phyloP scores from a whole-genome alignment of 768 basidiomycete genomes.

The Hericium coralloides region DNA sequence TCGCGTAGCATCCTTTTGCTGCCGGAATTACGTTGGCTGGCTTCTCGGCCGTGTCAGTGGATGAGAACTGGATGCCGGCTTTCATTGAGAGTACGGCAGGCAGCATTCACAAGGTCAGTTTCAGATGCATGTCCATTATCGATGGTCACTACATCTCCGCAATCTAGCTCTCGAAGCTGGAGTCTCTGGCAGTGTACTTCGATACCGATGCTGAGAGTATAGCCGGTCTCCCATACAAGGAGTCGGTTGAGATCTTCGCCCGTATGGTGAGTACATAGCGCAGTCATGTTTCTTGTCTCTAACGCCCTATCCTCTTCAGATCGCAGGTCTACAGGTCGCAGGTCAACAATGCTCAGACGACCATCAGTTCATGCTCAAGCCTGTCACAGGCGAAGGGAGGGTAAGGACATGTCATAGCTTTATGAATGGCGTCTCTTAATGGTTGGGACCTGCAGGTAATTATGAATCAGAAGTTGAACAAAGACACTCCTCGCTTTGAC shows the following conservation, averaged over 20 bases:
- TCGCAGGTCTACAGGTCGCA: not conserved
- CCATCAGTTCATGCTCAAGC: conserved; percentile 93
- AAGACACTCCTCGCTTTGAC: conserved; percentile 76
- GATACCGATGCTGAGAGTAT: conserved; percentile 86
- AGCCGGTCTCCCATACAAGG: conserved; percentile 52
- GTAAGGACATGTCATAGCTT: conserved; percentile 31
- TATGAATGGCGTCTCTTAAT: not conserved
- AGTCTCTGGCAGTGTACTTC: conserved; percentile 88
- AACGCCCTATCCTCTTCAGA: not conserved
- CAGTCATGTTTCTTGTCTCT: not conserved
- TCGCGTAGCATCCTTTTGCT: conserved; percentile 83
- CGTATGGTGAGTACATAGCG: conserved; percentile 44
- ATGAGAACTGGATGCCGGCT: conserved; percentile 79
- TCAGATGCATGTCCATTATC: not conserved
- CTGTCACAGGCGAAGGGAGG: conserved; percentile 91
- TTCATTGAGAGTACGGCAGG: conserved; percentile 88
- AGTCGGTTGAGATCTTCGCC: conserved; percentile 65
- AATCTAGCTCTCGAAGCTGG: conserved; percentile 68
- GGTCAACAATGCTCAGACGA: conserved; percentile 40
- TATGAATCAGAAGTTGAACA: conserved; percentile 72
- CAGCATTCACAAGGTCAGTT: conserved; percentile 75
- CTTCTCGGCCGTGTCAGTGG: conserved; percentile 84
- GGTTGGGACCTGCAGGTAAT: conserved; percentile 43
- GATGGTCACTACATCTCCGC: conserved; percentile 5
- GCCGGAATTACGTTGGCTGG: conserved; percentile 81